Conservation (phyloP, 192 early-diverging fungal species). For the Coemansia sp. region DNA sequence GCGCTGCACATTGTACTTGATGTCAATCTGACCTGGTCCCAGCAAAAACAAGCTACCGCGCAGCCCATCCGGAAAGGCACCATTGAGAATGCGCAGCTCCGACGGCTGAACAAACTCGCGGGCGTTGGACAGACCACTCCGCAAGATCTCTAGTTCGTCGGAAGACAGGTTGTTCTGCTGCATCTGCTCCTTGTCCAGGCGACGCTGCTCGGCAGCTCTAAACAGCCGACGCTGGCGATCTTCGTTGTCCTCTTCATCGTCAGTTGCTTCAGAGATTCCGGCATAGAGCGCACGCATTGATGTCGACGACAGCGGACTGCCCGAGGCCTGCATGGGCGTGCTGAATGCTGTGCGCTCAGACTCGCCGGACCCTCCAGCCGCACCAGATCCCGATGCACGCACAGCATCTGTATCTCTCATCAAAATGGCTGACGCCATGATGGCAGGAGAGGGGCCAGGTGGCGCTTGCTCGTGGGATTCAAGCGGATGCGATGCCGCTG, state of each 20-base stretch:
- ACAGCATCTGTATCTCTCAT: conserved; percentile 16
- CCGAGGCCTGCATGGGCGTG: neutral
- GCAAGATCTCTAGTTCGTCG: conserved; percentile 36
- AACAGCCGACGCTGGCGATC: conserved; percentile 38
- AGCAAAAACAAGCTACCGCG: conserved; percentile 64
- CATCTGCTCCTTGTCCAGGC: conserved; percentile 35
- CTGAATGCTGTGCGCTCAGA: conserved; percentile 28
- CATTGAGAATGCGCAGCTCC: conserved; percentile 54
- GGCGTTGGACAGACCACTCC: conserved; percentile 58
- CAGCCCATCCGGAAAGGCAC: conserved; percentile 64
- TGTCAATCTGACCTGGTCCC: conserved; percentile 65
- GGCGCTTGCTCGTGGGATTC: conserved; percentile 1
- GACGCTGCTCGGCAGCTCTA: conserved; percentile 28
- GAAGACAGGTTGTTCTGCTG: conserved; percentile 31
- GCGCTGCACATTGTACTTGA: conserved; percentile 63
- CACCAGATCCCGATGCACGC: conserved; percentile 12
- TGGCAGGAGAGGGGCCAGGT: conserved; percentile 10
- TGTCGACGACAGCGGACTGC: conserved; percentile 15
- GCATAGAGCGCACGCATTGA: conserved; percentile 4
- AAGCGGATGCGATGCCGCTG: conserved; percentile 29
- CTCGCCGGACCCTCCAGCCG: conserved; percentile 14
- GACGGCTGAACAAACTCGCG: conserved; percentile 45
- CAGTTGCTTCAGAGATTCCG: conserved; percentile 22
- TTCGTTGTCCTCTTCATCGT: conserved; percentile 27
- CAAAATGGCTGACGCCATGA: conserved; percentile 16